These are phyloP conservation scores for Dichotomocladium elegans DNA, from an alignment of 371 early-diverging fungal genomes.

Conservation along the genomic window DNA sequence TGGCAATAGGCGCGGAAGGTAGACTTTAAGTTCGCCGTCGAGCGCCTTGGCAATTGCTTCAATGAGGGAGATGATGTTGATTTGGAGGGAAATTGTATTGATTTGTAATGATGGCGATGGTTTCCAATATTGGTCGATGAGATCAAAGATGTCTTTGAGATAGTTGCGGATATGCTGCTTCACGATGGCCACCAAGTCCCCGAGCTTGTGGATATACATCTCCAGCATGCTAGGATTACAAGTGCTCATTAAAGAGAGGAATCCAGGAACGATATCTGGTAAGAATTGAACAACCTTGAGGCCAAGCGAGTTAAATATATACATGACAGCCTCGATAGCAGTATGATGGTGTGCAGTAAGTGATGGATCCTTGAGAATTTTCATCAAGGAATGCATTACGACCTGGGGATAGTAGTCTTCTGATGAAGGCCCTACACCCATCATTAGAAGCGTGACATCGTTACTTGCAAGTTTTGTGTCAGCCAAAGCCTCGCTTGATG, in stretches of 20 bases:
- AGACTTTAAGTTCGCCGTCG: slow-evolving; percentile 85
- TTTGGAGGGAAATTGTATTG: slow-evolving; percentile 80
- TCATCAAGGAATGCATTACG: slow-evolving; percentile 86
- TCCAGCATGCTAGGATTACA: slow-evolving; percentile 80
- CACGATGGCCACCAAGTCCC: slow-evolving; percentile 82
- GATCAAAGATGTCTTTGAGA: slow-evolving; percentile 73
- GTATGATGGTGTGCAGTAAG: slow-evolving; percentile 81
- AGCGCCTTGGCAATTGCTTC: slow-evolving; percentile 85
- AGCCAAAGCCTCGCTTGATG: slow-evolving; percentile 52
- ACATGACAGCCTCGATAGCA: slow-evolving; percentile 91
- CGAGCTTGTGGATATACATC: slow-evolving; percentile 86
- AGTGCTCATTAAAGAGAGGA: slow-evolving; percentile 70
- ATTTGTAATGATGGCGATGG: slow-evolving; percentile 71
- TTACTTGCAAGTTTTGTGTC: slow-evolving; percentile 58
- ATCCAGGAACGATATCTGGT: slow-evolving; percentile 69
- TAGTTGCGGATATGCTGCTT: slow-evolving; percentile 88
- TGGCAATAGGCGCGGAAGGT: slow-evolving; percentile 65
- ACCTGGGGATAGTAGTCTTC: slow-evolving; percentile 89
- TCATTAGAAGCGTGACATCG: slow-evolving; percentile 65
- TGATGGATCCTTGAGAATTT: slow-evolving; percentile 83
- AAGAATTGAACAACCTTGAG: slow-evolving; percentile 80
- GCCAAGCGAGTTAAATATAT: slow-evolving; percentile 89
- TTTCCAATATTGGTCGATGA: slow-evolving; percentile 82
- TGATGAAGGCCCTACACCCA: slow-evolving; percentile 70
- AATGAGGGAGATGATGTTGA: slow-evolving; percentile 77